A percentile compares a stretch with the other conserved stretches of the same genome.
Evolutionary conservation across 345 rosid species (phyloP).

Genomic region (Aegle marmelos): DNA sequence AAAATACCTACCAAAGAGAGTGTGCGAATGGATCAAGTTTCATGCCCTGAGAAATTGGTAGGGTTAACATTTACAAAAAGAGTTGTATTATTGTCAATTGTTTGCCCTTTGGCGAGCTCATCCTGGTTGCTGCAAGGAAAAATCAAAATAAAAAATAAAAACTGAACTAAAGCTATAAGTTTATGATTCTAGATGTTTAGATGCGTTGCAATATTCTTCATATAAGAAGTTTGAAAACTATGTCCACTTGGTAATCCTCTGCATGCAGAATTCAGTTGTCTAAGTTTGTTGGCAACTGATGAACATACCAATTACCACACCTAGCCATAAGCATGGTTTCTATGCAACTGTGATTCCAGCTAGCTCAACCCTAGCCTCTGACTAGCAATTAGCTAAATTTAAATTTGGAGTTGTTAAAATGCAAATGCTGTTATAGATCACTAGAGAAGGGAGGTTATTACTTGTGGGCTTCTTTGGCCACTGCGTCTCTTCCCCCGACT

Average conservation of each 20-base stretch:
- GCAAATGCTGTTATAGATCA: too few species aligned
- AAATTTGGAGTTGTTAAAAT: too few species aligned
- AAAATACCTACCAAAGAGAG: background rate
- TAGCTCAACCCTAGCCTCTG: too few species aligned
- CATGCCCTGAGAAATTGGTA: background rate
- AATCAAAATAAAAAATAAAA: background rate
- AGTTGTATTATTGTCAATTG: background rate
- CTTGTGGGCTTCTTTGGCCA: too few species aligned
- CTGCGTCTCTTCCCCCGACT: too few species aligned
- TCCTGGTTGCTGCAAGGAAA: background rate
- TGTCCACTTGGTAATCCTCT: background rate
- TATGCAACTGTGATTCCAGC: too few species aligned
- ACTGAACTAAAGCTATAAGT: background rate
- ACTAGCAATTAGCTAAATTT: too few species aligned
- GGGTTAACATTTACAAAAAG: background rate
- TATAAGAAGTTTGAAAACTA: background rate
- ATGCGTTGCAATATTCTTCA: background rate
- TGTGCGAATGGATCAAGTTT: background rate
- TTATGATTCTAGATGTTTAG: background rate
- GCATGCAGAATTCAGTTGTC: conserved; percentile 52
- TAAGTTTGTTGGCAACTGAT: conserved; percentile 48
- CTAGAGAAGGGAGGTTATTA: too few species aligned
- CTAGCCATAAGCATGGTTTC: conserved; percentile 6
- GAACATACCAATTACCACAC: conserved; percentile 65
- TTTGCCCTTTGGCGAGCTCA: background rate